Evolutionary conservation across 1,139 yeast genomes (phyloP).

Genomic region (Dujonia santamariae): DNA sequence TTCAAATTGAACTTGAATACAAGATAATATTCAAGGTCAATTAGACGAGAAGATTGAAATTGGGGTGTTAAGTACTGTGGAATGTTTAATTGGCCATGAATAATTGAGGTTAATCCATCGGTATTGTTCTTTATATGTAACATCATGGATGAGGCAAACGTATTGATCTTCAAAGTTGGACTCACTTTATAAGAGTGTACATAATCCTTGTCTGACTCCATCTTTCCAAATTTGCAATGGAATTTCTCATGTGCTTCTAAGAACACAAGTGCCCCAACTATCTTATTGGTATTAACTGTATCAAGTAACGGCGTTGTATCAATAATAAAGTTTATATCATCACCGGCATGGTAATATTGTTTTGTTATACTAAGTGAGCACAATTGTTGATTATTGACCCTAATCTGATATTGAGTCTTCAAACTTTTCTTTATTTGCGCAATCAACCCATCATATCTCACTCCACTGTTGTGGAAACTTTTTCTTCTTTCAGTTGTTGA

Average conservation of each 20-base stretch:
- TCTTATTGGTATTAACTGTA: slow-evolving; percentile 17
- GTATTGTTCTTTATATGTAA: slow-evolving; percentile 11
- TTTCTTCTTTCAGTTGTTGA: slow-evolving; percentile 30
- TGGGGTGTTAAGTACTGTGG: slow-evolving; percentile 34
- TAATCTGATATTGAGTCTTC: slow-evolving; percentile 37
- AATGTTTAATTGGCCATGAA: slow-evolving; percentile 29
- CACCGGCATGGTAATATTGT: slow-evolving; percentile 49
- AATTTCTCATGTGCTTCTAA: slow-evolving; percentile 42
- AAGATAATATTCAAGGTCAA: slow-evolving; percentile 37
- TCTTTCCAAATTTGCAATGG: slow-evolving; percentile 17
- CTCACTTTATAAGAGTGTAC: slow-evolving; percentile 36
- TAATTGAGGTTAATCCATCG: slow-evolving; percentile 9
- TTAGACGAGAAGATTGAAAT: slow-evolving; percentile 34
- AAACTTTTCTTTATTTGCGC: slow-evolving; percentile 31
- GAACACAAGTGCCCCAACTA: slow-evolving; percentile 33
- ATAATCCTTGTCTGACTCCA: slow-evolving; percentile 11
- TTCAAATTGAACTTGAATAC: slow-evolving; percentile 38
- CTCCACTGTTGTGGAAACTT: slow-evolving; percentile 18
- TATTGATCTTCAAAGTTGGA: slow-evolving; percentile 34
- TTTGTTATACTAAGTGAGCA: slow-evolving; percentile 37
- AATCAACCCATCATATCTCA: slow-evolving; percentile 11
- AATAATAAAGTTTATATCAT: slow-evolving; percentile 41
- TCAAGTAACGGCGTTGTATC: slow-evolving; percentile 17
- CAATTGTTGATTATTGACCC: slow-evolving; percentile 31
- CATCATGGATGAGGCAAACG: slow-evolving; percentile 30